Conservation (phyloP, 2,329 filamentous ascomycete species). For the Fonsecaea pugnacius region DNA sequence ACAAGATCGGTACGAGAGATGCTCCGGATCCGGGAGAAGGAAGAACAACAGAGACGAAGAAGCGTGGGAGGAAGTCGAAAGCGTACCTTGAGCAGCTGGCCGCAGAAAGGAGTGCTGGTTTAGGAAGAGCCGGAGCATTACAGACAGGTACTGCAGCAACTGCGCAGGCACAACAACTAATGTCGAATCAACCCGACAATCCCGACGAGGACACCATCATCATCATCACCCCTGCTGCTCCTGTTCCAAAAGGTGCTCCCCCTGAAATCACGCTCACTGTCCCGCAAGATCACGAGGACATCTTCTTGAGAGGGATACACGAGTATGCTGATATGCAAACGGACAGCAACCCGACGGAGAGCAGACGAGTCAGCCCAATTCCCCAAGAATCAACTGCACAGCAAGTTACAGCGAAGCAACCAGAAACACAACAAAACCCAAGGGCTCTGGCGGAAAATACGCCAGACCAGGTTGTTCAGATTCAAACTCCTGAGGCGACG, state of each 20-base stretch:
- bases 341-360: slow-evolving; percentile 17
- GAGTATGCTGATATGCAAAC: slow-evolving; percentile 44
- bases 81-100: slow-evolving; percentile 32
- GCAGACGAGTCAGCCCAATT: slow-evolving; percentile 11
- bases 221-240: neutral
- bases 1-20: slow-evolving; percentile 29
- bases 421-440: slow-evolving; percentile 3
- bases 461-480: neutral
- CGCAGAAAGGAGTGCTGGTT: slow-evolving; percentile 21
- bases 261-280: slow-evolving; percentile 6
- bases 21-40: slow-evolving; percentile 18
- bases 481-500: neutral
- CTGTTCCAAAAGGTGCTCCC: neutral
- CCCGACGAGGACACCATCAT: neutral
- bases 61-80: slow-evolving; percentile 37
- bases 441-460: neutral
- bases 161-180: neutral
- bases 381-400: neutral
- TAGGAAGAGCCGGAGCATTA: neutral
- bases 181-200: neutral
- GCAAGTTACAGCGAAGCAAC: slow-evolving; percentile 7
- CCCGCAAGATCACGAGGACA: slow-evolving; percentile 16
- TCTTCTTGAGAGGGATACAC: slow-evolving; percentile 51
- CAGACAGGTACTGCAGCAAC: slow-evolving; percentile 5
- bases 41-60: slow-evolving; percentile 31